These are phyloP conservation scores for Diaporthe helianthi DNA, from an alignment of 2,329 filamentous ascomycete genomes.

Conservation along the genomic window DNA sequence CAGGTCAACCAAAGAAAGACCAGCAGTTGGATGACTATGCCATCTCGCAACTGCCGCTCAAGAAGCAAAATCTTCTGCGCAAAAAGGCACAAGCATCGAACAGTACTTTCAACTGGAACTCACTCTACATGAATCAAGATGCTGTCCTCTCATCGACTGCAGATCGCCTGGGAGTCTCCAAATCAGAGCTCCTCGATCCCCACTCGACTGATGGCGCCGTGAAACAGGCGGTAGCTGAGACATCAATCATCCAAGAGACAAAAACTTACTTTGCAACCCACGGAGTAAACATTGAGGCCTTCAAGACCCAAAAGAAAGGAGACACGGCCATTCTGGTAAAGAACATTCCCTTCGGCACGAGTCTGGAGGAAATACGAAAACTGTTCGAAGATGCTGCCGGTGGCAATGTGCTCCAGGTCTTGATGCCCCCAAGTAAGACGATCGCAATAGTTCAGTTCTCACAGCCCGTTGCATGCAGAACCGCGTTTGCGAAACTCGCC, in stretches of 20 bases:
- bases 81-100: conserved; percentile 82
- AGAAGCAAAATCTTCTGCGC: conserved; percentile 91
- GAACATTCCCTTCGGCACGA: conserved; percentile 89
- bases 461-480: conserved; percentile 78
- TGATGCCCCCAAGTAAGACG: conserved; percentile 92
- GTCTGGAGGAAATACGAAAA: conserved; percentile 76
- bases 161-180: conserved; percentile 84
- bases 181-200: conserved; percentile 92
- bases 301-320: conserved; percentile 83
- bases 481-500: conserved; percentile 83
- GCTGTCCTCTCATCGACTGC: conserved; percentile 92
- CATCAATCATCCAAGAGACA: conserved; percentile 93
- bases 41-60: conserved; percentile 88
- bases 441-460: conserved; percentile 93
- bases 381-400: conserved; percentile 77
- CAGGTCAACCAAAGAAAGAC: conserved; percentile 82
- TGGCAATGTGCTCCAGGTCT: conserved; percentile 78
- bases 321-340: conserved; percentile 91
- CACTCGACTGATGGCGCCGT: conserved; percentile 93
- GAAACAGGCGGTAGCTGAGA: conserved; percentile 96
- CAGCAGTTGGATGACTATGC: conserved; percentile 85
- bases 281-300: conserved; percentile 90
- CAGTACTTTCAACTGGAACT: conserved; percentile 94
- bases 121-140: conserved; percentile 98
- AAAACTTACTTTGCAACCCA: conserved; percentile 89